Percentiles rank a stretch among this genome's conserved stretches.
Conservation (phyloP, 2,329 filamentous ascomycete genomes). For the Coniochaeta sp. region DNA sequence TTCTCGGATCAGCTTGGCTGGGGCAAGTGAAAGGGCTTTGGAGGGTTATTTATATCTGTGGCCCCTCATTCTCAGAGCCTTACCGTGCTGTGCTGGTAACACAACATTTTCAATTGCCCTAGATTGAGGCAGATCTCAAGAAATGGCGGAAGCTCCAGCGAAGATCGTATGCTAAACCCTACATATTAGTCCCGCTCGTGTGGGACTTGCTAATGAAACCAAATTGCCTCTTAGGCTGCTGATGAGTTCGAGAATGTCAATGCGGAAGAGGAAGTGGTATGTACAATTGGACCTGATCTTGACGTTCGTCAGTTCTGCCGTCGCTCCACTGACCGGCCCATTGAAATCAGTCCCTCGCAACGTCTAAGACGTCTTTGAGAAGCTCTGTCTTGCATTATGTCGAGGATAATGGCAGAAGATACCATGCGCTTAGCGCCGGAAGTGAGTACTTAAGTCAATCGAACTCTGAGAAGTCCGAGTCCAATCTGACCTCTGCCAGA, state of each 20-base stretch:
- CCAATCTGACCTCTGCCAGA: not conserved
- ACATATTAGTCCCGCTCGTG: too few relatives aligned
- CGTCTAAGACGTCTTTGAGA: slow-evolving; percentile 5
- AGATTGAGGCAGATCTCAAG: not conserved
- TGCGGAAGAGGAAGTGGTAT: not conserved
- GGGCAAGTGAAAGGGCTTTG: not conserved
- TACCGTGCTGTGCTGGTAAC: not conserved
- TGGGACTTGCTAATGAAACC: not conserved
- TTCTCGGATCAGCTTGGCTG: not conserved
- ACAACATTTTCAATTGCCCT: not conserved
- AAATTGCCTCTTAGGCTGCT: not conserved
- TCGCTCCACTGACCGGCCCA: not conserved
- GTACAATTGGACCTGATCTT: not conserved
- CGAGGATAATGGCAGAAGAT: slow-evolving; percentile 12
- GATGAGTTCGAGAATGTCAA: not conserved
- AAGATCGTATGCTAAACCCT: not conserved
- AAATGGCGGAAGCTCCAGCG: not conserved
- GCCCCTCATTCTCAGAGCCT: not conserved
- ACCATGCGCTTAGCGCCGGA: slow-evolving; percentile 11
- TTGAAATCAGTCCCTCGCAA: not conserved
- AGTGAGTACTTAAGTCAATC: slow-evolving; percentile 4
- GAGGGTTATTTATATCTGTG: not conserved
- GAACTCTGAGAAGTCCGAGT: not conserved
- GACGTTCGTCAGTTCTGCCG: not conserved
- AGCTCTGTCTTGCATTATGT: slow-evolving; percentile 9